Evolutionary conservation across 2,329 filamentous ascomycete genomes (phyloP).

Genomic region (Diaporthe ilicicola): DNA sequence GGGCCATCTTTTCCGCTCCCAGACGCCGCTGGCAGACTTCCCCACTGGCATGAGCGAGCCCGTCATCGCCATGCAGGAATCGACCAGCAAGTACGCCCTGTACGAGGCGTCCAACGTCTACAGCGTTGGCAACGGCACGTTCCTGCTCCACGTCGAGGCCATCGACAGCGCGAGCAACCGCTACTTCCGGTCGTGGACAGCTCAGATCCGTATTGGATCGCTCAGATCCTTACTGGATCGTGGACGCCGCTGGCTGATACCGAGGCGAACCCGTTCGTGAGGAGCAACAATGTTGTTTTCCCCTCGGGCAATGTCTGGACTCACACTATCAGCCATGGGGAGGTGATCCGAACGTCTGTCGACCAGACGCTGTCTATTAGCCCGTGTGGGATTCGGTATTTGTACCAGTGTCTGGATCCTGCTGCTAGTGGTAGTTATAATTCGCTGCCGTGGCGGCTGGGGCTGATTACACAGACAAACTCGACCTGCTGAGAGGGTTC

Average conservation of each 20-base stretch:
- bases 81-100: neutral
- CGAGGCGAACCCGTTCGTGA: neutral
- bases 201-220: neutral
- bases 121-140: neutral
- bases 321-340: neutral
- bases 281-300: neutral
- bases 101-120: neutral
- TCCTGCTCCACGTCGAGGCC: neutral
- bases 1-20: neutral
- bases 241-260: neutral
- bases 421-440: neutral
- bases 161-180: neutral
- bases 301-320: neutral
- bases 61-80: neutral
- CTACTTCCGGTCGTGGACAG: neutral
- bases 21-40: neutral
- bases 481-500: neutral
- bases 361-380: neutral
- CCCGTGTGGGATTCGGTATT: neutral
- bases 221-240: neutral
- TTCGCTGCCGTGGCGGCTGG: neutral
- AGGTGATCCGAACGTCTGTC: neutral
- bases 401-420: neutral
- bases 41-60: neutral
- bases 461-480: neutral